Conservation (phyloP, 805 yeast species). For the Candida parachauliodes region DNA sequence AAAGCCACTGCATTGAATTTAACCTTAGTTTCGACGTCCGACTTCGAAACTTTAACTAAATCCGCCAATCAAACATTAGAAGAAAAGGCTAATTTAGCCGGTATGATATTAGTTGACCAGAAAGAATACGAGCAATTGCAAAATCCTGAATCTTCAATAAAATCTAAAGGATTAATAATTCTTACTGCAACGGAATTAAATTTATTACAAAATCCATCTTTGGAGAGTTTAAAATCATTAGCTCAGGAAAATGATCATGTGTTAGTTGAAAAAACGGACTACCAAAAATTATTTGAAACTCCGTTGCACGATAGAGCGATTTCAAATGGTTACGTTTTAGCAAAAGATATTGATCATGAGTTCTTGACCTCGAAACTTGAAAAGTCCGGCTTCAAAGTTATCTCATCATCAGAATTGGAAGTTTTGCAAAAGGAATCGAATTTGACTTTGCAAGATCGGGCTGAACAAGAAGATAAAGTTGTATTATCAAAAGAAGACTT, state of each 20-base stretch:
- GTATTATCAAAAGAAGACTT: conserved; percentile 14
- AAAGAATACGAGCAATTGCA: conserved; percentile 1
- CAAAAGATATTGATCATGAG: conserved; percentile 12
- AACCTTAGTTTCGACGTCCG: conserved; percentile 13
- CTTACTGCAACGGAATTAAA: neutral
- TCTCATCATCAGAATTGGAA: conserved; percentile 13
- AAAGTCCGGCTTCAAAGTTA: conserved; percentile 12
- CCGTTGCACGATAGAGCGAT: conserved; percentile 11
- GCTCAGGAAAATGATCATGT: conserved; percentile 12
- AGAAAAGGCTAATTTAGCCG: conserved; percentile 12
- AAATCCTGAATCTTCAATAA: conserved; percentile 2
- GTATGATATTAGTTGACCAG: conserved; percentile 3
- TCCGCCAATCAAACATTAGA: conserved; percentile 15
- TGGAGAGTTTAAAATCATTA: conserved; percentile 8
- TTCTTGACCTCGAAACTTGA: conserved; percentile 12
- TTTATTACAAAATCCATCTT: conserved; percentile 7
- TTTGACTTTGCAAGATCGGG: conserved; percentile 15
- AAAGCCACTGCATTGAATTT: conserved; percentile 15
- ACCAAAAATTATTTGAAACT: conserved; percentile 8
- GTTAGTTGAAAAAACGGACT: conserved; percentile 11
- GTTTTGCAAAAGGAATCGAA: conserved; percentile 7
- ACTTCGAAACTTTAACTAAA: conserved; percentile 10
- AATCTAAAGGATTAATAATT: neutral
- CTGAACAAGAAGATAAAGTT: conserved; percentile 13
- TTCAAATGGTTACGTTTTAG: conserved; percentile 9